phyloP scores from a whole-genome alignment of 371 early-diverging fungal genomes.

The Mucor racemosus region DNA sequence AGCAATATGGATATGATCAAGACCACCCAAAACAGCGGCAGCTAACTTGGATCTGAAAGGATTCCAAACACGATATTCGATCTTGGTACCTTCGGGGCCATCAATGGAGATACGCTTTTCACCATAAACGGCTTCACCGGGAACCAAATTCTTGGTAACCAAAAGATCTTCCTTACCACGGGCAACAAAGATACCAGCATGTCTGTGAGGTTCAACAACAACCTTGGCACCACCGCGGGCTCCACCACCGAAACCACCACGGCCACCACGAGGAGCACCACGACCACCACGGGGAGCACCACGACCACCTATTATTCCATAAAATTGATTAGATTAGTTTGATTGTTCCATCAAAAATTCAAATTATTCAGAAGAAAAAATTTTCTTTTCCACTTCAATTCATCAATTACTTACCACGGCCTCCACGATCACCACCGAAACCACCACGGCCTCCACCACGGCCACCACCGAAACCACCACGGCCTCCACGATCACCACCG shows the following conservation, averaged over 20 bases:
- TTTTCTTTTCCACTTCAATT: not conserved
- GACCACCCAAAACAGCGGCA: constrained; percentile 99
- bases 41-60: constrained; percentile 99
- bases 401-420: constrained; percentile 27
- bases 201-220: constrained; percentile 97
- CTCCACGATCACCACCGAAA: constrained; percentile 38
- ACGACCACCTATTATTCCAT: constrained; percentile 25
- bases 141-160: constrained; percentile 98
- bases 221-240: constrained; percentile 92
- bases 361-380: not conserved
- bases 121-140: constrained; percentile 98
- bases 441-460: constrained; percentile 30
- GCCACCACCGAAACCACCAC: constrained; percentile 16
- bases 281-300: constrained; percentile 34
- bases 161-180: constrained; percentile 99
- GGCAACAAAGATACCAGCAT: constrained; percentile 96
- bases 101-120: constrained; percentile 99
- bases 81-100: constrained; percentile 94
- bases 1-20: constrained; percentile 96
- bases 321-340: not conserved
- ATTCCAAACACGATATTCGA: constrained; percentile 99
- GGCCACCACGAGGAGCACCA: constrained; percentile 55
- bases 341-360: not conserved
- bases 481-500: constrained; percentile 52
- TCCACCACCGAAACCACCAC: constrained; percentile 59